Evolutionary conservation across 2,329 filamentous ascomycete species (phyloP), one percentile per base, ranked within the genome.

Genomic region (Neonectria punicea): DNA sequence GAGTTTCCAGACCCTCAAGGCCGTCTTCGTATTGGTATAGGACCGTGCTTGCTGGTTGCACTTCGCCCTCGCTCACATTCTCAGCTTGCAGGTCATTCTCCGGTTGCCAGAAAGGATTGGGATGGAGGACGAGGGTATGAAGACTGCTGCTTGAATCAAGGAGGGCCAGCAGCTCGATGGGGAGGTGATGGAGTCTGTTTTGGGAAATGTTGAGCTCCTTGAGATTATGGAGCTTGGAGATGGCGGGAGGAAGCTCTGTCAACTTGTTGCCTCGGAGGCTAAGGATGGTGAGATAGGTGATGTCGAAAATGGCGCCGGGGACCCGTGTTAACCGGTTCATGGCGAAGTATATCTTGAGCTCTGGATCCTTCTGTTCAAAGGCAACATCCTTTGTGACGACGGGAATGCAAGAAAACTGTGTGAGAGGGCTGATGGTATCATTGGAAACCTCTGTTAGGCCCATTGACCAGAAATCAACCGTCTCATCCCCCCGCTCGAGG

Each of bases 181-280:
- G 91, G 1, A 93, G 81, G 65, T 81, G 85, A 7, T 81, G 82
- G 11, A 93, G 80, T 5, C 79, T 77, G 66, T 93, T 93, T 58
- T 90, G 86, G 1, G 89, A 87, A 9, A 93, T 71, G 69, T 92
- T 93, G 43, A 93, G 84, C 55, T 88, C 84, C 55, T 81, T 80
- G 4, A 93, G 82, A 63, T 88, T 89, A 5, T 74, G 75, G 7
- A 93, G 81, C 34, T 85, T 85, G 22, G 80, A 81, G 53, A 93
- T 87, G 4, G 83, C 81, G 0, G 87, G 80, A 1, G 91, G 88
- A 2, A 93, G 78, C 71, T 90, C 86, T 0, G 79, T 80, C 14
- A 93, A 82, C 25, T 83, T 76, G 71, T 93, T 93, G 65, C 84
- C 86, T 39, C 91, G 87, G 16, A 93, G 81, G 70, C 86, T 92